phyloP scores from a whole-genome alignment of 2,329 filamentous ascomycete species.

The Akanthomyces muscarius region DNA sequence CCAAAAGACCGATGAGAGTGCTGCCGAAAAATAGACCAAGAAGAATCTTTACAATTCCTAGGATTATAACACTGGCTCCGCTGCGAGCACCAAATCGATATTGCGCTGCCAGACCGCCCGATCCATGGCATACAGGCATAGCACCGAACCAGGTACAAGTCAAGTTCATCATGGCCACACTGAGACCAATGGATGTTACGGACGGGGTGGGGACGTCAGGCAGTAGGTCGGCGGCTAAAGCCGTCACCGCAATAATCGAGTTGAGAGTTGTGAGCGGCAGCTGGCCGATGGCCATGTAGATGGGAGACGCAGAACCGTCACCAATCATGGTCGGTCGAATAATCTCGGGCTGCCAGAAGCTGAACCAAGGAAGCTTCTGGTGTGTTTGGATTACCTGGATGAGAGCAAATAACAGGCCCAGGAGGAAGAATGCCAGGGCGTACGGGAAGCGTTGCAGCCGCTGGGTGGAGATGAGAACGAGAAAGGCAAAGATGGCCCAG shows the following conservation, averaged over 20 bases:
- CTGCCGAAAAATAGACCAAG: conserved; percentile 74
- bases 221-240: conserved; percentile 73
- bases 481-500: conserved; percentile 71
- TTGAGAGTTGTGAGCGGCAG: conserved; percentile 89
- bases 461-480: conserved; percentile 65
- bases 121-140: conserved; percentile 94
- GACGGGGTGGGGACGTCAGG: conserved; percentile 63
- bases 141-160: conserved; percentile 85
- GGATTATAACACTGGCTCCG: conserved; percentile 74
- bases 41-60: conserved; percentile 71
- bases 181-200: conserved; percentile 74
- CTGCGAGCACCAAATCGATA: conserved; percentile 88
- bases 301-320: conserved; percentile 29
- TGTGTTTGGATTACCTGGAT: conserved; percentile 32
- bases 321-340: conserved; percentile 33
- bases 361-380: conserved; percentile 46
- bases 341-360: conserved; percentile 57
- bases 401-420: conserved; percentile 64
- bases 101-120: conserved; percentile 85
- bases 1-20: conserved; percentile 66
- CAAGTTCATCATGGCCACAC: conserved; percentile 80
- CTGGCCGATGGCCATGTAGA: conserved; percentile 72
- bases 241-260: conserved; percentile 82
- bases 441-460: conserved; percentile 68
- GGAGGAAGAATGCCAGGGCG: conserved; percentile 65